Evolutionary conservation across 768 basidiomycete species (phyloP).

Genomic region (Pulveroboletus ravenelii): DNA sequence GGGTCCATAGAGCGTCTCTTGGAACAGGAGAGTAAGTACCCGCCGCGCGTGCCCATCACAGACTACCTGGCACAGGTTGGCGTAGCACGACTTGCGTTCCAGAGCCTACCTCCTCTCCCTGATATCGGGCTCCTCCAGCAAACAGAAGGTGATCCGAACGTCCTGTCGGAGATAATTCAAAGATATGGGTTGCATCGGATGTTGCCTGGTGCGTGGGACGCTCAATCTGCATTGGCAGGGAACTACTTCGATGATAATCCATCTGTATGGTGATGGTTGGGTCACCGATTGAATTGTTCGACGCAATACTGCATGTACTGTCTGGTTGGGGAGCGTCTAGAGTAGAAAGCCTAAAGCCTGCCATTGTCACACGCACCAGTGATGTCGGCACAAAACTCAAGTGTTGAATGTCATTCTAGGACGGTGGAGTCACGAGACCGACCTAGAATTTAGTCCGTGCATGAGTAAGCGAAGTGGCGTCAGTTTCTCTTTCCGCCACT

Average conservation of each 20-base stretch:
- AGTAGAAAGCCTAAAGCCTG: neutral
- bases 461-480: too few species aligned
- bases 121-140: constrained; percentile 33
- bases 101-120: constrained; percentile 61
- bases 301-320: neutral
- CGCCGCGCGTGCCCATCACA: constrained; percentile 41
- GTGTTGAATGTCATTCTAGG: too few species aligned
- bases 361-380: neutral
- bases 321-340: neutral
- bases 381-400: neutral
- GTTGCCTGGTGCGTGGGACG: constrained; percentile 38
- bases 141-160: constrained; percentile 36
- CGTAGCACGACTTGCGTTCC: constrained; percentile 59
- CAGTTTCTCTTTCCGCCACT: too few species aligned
- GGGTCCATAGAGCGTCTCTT: constrained; percentile 71
- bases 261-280: constrained; percentile 16
- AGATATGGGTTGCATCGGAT: constrained; percentile 46
- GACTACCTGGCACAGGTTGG: constrained; percentile 64
- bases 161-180: constrained; percentile 44
- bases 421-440: too few species aligned
- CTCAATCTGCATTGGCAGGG: constrained; percentile 45
- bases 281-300: neutral
- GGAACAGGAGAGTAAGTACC: constrained; percentile 45
- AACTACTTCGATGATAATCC: constrained; percentile 70
- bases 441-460: too few species aligned